Percentiles rank a stretch among this genome's conserved stretches.
These are phyloP conservation scores for Xylaria sp. DNA, from an alignment of 2,329 filamentous ascomycete species.

Conservation along the genomic window DNA sequence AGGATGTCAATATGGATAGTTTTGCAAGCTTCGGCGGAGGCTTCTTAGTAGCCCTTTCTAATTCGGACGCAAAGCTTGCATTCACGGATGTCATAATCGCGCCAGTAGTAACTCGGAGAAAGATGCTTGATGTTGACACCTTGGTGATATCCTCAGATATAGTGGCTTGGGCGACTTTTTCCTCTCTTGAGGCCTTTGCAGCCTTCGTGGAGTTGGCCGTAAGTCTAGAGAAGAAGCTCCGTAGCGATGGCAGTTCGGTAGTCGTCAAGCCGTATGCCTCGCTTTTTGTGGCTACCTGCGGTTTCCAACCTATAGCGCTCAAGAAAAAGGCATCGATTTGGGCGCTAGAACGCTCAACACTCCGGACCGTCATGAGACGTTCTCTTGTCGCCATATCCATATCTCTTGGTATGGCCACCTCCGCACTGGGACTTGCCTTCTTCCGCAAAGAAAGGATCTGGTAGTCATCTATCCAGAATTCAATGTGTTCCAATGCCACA, in stretches of 20 bases:
- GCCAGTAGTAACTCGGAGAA: slow-evolving; percentile 87
- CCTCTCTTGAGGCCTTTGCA: slow-evolving; percentile 70
- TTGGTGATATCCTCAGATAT: slow-evolving; percentile 78
- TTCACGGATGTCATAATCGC: slow-evolving; percentile 80
- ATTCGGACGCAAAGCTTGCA: slow-evolving; percentile 79
- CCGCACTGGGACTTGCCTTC: slow-evolving; percentile 81
- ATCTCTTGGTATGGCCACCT: slow-evolving; percentile 78
- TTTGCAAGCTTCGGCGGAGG: slow-evolving; percentile 89
- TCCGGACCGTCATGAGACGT: slow-evolving; percentile 84
- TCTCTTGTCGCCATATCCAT: slow-evolving; percentile 86
- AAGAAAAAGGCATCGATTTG: slow-evolving; percentile 94
- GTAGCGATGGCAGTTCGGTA: slow-evolving; percentile 70
- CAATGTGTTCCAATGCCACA: slow-evolving; percentile 86
- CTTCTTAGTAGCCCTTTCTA: slow-evolving; percentile 97
- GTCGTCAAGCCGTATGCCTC: slow-evolving; percentile 63
- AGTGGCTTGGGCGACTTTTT: slow-evolving; percentile 69
- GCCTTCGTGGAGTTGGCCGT: slow-evolving; percentile 65
- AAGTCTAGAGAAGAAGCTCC: slow-evolving; percentile 84
- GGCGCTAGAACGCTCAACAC: slow-evolving; percentile 85
- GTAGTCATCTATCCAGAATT: slow-evolving; percentile 91
- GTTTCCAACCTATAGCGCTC: slow-evolving; percentile 87
- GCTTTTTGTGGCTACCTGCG: slow-evolving; percentile 59
- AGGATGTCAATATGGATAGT: slow-evolving; percentile 88
- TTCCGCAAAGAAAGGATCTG: slow-evolving; percentile 83
- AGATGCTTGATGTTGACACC: slow-evolving; percentile 80